These are phyloP conservation scores for Ramalina peruviana DNA, from an alignment of 495 filamentous ascomycete genomes.

Conservation along the genomic window DNA sequence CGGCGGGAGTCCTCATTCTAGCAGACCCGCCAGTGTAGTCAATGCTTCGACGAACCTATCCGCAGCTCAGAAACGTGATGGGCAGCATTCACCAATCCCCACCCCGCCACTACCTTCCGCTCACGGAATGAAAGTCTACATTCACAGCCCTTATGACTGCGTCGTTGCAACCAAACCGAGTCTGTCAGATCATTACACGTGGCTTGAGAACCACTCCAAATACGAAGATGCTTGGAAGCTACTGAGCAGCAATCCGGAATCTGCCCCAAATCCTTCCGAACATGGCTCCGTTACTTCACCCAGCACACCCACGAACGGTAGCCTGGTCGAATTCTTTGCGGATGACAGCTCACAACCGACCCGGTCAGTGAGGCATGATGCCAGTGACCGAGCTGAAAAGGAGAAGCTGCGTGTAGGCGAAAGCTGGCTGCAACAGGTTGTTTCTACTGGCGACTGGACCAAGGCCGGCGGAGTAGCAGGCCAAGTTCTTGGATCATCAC, in stretches of 20 bases:
- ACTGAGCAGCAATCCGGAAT: conserved; percentile 63
- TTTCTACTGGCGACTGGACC: conserved; percentile 57
- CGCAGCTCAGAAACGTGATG: conserved; percentile 9
- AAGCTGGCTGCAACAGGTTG: conserved; percentile 76
- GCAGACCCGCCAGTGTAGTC: conserved; percentile 30
- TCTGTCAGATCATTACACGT: conserved; percentile 66
- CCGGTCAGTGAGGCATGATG: conserved; percentile 18
- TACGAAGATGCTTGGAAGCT: conserved; percentile 83
- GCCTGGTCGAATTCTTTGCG: conserved; percentile 60
- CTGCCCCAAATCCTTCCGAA: conserved; percentile 23
- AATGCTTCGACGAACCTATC: conserved; percentile 24
- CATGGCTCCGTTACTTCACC: conserved; percentile 25
- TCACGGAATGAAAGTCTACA: conserved; percentile 83
- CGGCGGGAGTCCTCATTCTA: conserved; percentile 44
- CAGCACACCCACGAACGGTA: conserved; percentile 16
- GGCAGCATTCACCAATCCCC: conserved; percentile 18
- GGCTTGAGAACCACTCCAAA: conserved; percentile 63
- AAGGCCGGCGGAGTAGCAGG: conserved; percentile 64
- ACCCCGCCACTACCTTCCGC: conserved; percentile 29
- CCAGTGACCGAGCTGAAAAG: conserved; percentile 55
- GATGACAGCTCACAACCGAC: conserved; percentile 58
- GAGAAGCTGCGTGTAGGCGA: conserved; percentile 90
- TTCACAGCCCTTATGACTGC: conserved; percentile 93
- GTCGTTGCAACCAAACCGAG: conserved; percentile 77
- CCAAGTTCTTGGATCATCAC: conserved; percentile 62